phyloP scores from a whole-genome alignment of 1,139 yeast genomes.

The Yamadazyma sp. region DNA sequence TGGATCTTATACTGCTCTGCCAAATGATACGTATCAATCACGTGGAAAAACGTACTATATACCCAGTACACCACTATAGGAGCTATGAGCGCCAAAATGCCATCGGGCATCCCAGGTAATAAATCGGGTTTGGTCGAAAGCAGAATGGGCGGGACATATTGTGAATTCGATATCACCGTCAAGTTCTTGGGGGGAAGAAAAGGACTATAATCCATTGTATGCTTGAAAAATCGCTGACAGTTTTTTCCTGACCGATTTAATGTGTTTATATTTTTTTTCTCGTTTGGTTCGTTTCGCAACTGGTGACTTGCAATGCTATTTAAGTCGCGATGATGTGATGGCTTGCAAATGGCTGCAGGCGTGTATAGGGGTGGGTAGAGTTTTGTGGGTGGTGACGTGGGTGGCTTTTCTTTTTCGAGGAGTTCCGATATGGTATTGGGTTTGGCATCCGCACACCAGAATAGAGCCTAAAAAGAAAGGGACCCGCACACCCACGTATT shows the following conservation, averaged over 20 bases:
- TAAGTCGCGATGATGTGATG: too few relatives aligned
- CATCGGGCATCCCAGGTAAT: constrained; percentile 67
- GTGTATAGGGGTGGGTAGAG: too few relatives aligned
- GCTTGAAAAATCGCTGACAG: not conserved
- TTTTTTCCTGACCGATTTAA: constrained; percentile 1
- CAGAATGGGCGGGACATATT: constrained; percentile 15
- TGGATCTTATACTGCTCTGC: constrained; percentile 87
- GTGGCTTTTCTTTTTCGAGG: not conserved
- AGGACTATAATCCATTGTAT: constrained; percentile 3
- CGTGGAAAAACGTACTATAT: constrained; percentile 69
- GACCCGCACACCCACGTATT: too few relatives aligned
- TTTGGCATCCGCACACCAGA: not conserved
- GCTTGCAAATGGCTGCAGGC: too few relatives aligned
- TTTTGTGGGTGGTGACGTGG: too few relatives aligned
- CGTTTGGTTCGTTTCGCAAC: constrained; percentile 5
- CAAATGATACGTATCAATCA: constrained; percentile 69
- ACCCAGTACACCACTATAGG: constrained; percentile 87
- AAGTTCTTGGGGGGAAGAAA: constrained; percentile 12
- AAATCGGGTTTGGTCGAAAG: constrained; percentile 35
- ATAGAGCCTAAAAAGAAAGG: too few relatives aligned
- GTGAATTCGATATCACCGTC: constrained; percentile 14
- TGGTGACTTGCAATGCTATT: constrained; percentile 1
- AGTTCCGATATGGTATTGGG: not conserved
- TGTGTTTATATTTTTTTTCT: constrained; percentile 1
- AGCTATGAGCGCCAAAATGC: constrained; percentile 63